Base-by-base conservation (phyloP, 164 flowering plant genomes). In the Hamamelis virginiana region DNA sequence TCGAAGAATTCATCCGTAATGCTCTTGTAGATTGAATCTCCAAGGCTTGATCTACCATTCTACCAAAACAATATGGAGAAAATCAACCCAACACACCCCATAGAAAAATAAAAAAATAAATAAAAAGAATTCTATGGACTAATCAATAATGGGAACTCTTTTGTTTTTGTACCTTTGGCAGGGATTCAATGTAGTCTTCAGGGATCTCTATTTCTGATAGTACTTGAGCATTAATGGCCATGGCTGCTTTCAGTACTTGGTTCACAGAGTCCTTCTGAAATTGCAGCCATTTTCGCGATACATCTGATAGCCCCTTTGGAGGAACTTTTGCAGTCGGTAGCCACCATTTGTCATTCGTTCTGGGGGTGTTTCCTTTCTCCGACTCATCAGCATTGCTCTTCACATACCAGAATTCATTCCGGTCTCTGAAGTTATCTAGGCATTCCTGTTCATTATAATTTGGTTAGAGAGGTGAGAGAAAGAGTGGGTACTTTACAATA, bases 151-250 rank as follows among this genome's bases (percentile, higher is more conserved):
- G 23, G 47, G 18, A 52, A 4, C 25, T 28, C 15, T 46, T 33
- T 56, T 4, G 9, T 25, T 47, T 22, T 21, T 48, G 41, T 80
- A 94, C 98, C 98, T 91, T 91, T 15, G 98, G 98, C 21, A 94
- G 98, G 61, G 92, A 78, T 46, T 91, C 98, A 38, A 90, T 84
- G 76, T 93, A 94, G 80, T 57, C 76, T n/a, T 91, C 97, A 11
- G 98, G 98, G 38, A 94, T 77, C 51, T 83, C 84, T 91, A 89
- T 94, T 78, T 94, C 98, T 13, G 91, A 80, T 15, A 91, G 80
- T 3, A 90, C 88, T 76, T 87, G 91, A 55, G 96, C 90, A 79
- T 94, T 94, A 58, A 94, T 91, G 23, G 98, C 98, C 96, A 89
- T 83, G 67, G 98, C 92, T 62, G 97, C 97, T 85, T 94, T 94